These are phyloP conservation scores for Silene latifolia DNA, from an alignment of 148 eudicot genomes.

Conservation along the genomic window DNA sequence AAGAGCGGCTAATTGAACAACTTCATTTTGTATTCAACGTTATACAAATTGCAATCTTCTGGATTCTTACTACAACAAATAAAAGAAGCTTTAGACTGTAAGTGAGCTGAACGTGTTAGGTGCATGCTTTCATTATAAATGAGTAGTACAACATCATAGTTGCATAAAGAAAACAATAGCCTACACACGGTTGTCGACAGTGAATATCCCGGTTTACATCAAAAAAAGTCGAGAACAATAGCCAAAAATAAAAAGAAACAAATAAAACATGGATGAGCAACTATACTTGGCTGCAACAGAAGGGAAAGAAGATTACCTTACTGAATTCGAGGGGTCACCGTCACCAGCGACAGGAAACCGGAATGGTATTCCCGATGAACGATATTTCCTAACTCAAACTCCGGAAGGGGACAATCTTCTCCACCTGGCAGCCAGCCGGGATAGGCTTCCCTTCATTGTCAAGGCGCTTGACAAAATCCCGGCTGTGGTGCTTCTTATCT, in stretches of 20 bases:
- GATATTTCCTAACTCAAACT: constrained; percentile 29
- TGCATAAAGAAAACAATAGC: too few species aligned
- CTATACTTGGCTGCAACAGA: constrained; percentile 33
- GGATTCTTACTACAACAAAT: neutral
- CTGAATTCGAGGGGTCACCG: constrained; percentile 5
- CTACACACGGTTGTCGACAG: too few species aligned
- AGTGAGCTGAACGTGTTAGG: constrained; percentile 38
- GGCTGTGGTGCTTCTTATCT: constrained; percentile 29
- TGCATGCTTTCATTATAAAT: constrained; percentile 1
- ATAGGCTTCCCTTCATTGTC: constrained; percentile 23
- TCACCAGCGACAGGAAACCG: constrained; percentile 9
- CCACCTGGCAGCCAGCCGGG: constrained; percentile 34
- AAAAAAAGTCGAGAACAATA: too few species aligned
- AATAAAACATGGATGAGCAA: constrained; percentile 25
- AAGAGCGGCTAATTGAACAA: too few species aligned
- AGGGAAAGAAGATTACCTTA: constrained; percentile 27
- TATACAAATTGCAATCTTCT: neutral
- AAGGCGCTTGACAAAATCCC: constrained; percentile 34
- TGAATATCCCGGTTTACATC: too few species aligned
- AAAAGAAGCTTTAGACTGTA: neutral
- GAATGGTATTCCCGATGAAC: constrained; percentile 17
- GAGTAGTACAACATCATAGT: neutral
- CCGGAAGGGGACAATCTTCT: constrained; percentile 36
- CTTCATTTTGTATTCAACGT: too few species aligned
- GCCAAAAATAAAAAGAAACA: neutral